A percentile compares a stretch with the other conserved stretches of the same genome.
These are phyloP conservation scores for Pyrenochaeta sp. DNA, from an alignment of 2,329 filamentous ascomycete species.

Conservation along the genomic window DNA sequence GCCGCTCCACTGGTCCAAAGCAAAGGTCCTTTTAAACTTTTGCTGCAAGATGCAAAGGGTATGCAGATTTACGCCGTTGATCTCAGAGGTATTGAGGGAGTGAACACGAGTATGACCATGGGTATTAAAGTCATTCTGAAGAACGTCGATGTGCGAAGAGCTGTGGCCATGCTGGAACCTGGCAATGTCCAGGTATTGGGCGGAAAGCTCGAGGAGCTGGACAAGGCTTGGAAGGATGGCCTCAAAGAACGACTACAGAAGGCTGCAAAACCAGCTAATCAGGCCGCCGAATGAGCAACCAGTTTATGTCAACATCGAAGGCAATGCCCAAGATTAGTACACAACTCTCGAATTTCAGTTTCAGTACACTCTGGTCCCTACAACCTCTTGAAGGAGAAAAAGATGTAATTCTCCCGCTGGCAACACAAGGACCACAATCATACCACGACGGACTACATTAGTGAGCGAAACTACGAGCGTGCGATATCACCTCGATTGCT, in stretches of 20 bases:
- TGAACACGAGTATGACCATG: slow-evolving; percentile 74
- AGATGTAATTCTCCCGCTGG: too few species aligned
- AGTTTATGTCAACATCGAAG: background rate
- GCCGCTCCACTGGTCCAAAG: slow-evolving; percentile 36
- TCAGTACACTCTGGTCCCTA: too few species aligned
- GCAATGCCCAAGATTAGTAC: too few species aligned
- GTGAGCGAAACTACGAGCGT: too few species aligned
- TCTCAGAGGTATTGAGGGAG: slow-evolving; percentile 67
- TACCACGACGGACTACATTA: too few species aligned
- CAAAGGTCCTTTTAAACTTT: slow-evolving; percentile 76
- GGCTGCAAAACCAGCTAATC: slow-evolving; percentile 52
- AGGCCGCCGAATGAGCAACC: background rate
- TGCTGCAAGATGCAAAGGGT: slow-evolving; percentile 77
- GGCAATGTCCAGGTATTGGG: slow-evolving; percentile 75
- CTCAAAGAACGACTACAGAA: slow-evolving; percentile 74
- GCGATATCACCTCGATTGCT: too few species aligned
- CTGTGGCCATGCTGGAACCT: slow-evolving; percentile 79
- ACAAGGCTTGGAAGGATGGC: slow-evolving; percentile 77
- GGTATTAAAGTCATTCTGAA: slow-evolving; percentile 82
- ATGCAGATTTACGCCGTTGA: slow-evolving; percentile 78
- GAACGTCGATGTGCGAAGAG: slow-evolving; percentile 73
- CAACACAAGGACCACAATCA: too few species aligned
- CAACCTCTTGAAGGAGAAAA: too few species aligned
- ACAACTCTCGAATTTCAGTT: too few species aligned
- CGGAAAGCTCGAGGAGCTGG: slow-evolving; percentile 82